Evolutionary conservation across 306 rosid species (phyloP).

Genomic region (cucumber (Cucumis sativus)): Cucumber_9930_V3 NC_026655.2:23634001-23634500

Average conservation of each 20-base stretch:
- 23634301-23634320: conserved; percentile 25
- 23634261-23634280: conserved; percentile 81
- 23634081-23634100: conserved; percentile 79
- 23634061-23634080: conserved; percentile 24
- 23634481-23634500: background rate
- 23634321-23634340: no score
- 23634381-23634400: background rate
- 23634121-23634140: background rate
- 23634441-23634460: background rate
- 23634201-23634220: conserved; percentile 3
- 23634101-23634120: conserved; percentile 48
- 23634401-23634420: background rate
- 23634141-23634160: background rate
- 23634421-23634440: background rate
- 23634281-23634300: conserved; percentile 69
- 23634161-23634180: background rate
- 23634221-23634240: conserved; percentile 17
- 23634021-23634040: conserved; percentile 7
- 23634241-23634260: conserved; percentile 34
- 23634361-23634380: background rate
- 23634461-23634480: background rate
- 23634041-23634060: background rate
- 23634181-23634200: background rate
- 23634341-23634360: no score
- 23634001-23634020: conserved; percentile 14